Conservation (phyloP, 2,329 filamentous ascomycete genomes). For the Microcyclospora pomicola region DNA sequence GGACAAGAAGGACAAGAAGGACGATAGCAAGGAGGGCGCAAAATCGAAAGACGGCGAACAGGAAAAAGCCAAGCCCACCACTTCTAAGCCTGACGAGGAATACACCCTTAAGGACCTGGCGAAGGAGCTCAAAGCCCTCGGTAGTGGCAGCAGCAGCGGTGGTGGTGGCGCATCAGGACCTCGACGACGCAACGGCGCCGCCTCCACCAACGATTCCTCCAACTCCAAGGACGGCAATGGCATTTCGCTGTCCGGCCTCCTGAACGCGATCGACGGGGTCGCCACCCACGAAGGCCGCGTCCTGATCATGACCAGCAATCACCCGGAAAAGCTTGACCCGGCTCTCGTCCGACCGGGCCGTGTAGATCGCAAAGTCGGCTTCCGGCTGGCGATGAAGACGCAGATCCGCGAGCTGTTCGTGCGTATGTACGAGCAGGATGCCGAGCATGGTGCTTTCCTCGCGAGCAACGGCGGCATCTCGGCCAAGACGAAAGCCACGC, state of each 20-base stretch:
- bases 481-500: background rate
- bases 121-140: conserved; percentile 13
- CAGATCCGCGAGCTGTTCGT: conserved; percentile 32
- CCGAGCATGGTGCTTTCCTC: conserved; percentile 1
- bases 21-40: conserved; percentile 4
- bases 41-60: conserved; percentile 1
- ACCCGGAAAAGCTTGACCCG: conserved; percentile 54
- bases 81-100: conserved; percentile 11
- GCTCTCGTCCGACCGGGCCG: conserved; percentile 56
- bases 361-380: conserved; percentile 53
- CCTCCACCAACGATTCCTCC: conserved; percentile 3
- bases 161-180: conserved; percentile 2
- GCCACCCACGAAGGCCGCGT: conserved; percentile 66
- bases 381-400: conserved; percentile 33
- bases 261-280: conserved; percentile 75
- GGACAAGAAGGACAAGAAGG: conserved; percentile 5
- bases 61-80: conserved; percentile 3
- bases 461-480: background rate
- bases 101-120: conserved; percentile 19
- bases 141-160: conserved; percentile 1
- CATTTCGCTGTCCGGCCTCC: conserved; percentile 65
- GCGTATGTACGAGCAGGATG: conserved; percentile 22
- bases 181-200: background rate
- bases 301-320: conserved; percentile 72
- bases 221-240: conserved; percentile 31